Base-by-base conservation (phyloP, 768 basidiomycete species). In the Chalciporus sphaerocephalus region DNA sequence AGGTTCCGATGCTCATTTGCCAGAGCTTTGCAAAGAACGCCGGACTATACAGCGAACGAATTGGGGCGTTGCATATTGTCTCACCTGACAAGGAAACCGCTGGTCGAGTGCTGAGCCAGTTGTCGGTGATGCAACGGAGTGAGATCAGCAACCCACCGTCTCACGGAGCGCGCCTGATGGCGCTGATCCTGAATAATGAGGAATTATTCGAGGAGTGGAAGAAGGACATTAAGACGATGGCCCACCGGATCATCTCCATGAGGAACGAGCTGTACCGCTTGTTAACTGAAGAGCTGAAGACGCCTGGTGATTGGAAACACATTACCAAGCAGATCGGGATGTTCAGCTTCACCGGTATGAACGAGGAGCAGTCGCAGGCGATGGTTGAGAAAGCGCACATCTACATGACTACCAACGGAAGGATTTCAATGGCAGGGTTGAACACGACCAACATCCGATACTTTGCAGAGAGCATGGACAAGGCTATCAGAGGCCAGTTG, bases 1-100 rank as follows among this genome's bases (percentile, higher is more conserved):
- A 73, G 44, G 82, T 92, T 48, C 81, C 87, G 41, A 68, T 91
- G 72, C 79, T 89, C 40, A 75, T 98, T 35, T 97, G 94, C 73
- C 90, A 92, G 87, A 93, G 90, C 64, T 99, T 96, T 69, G 95
- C 96, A 23, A 94, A 95, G 75, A 95, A 95, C 61, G 92, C 92
- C 21, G 95, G 94, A 16, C 62, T 98, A 64, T 98, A 98, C 62
- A 87, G 91, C 18, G 92, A 98, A 69, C 90, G 94, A 10, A 80
- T 95, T 35, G 94, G 94, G 16, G 92, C 92, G n/a, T 72, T 98
- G 50, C 93, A 96, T 66, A 64, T 98, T 42, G 77, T 96, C 25
- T 74, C 83, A 8, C 65, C 74, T 30, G 68, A 71, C 50, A 64
- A 74, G 56, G 90, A 89, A 37, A 76, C 85, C 38, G 86, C 85